Conservation (phyloP, 2,329 filamentous ascomycete species). For the Fusarium beomiforme region DNA sequence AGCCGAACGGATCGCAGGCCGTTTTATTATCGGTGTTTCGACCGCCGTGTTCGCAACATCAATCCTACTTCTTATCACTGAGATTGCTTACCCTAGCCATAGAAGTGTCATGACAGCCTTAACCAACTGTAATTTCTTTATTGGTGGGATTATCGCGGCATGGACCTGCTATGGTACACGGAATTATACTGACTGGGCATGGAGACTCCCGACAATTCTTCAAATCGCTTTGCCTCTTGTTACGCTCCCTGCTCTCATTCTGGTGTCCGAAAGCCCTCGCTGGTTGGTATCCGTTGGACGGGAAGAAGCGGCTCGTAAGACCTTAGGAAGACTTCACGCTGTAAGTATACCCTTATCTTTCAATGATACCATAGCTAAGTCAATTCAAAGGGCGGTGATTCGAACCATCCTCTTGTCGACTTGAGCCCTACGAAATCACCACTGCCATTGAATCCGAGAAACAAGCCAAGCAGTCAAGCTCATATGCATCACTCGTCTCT, state of each 20-base stretch:
- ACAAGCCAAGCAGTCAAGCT: slow-evolving; percentile 6
- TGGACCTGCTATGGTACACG: slow-evolving; percentile 11
- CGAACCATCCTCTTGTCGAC: slow-evolving; percentile 6
- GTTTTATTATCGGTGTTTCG: slow-evolving; percentile 3
- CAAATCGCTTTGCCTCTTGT: slow-evolving; percentile 2
- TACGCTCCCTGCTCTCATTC: slow-evolving; percentile 2
- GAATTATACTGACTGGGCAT: slow-evolving; percentile 13
- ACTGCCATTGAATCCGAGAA: slow-evolving; percentile 18
- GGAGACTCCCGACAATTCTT: neutral
- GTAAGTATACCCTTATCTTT: neutral
- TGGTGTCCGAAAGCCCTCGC: slow-evolving; percentile 6
- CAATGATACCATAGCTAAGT: fast-evolving
- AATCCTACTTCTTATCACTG: slow-evolving; percentile 2
- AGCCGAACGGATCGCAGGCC: slow-evolving; percentile 7
- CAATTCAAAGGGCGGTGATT: neutral
- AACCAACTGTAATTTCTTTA: slow-evolving; percentile 15
- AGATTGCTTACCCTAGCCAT: slow-evolving; percentile 3
- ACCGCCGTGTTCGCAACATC: slow-evolving; percentile 15
- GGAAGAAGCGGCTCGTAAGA: neutral
- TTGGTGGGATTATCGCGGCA: slow-evolving; percentile 10
- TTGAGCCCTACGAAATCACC: slow-evolving; percentile 17
- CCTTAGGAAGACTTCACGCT: neutral
- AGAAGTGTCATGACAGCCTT: slow-evolving; percentile 14
- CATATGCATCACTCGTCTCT: neutral
- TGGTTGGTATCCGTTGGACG: neutral